These are phyloP conservation scores for Blastobotrys arbuscula DNA, from an alignment of 1,139 yeast genomes.

Conservation along the genomic window DNA sequence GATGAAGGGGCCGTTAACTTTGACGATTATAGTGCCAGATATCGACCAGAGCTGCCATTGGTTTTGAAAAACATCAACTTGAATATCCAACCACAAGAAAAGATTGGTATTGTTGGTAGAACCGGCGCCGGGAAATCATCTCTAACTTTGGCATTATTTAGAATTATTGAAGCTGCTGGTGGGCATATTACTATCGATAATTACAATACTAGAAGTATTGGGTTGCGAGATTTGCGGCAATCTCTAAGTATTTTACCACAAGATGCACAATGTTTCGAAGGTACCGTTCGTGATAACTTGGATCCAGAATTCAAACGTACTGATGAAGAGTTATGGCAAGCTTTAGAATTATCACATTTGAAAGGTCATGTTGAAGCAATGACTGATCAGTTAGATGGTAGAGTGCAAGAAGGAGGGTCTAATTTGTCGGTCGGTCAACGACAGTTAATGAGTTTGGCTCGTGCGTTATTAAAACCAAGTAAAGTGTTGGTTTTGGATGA, in stretches of 20 bases:
- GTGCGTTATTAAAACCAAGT: slow-evolving; percentile 77
- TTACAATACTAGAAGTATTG: slow-evolving; percentile 62
- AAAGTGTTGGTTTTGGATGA: slow-evolving; percentile 82
- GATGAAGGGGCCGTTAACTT: slow-evolving; percentile 64
- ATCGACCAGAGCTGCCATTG: slow-evolving; percentile 77
- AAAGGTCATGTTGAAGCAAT: slow-evolving; percentile 64
- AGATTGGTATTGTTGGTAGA: slow-evolving; percentile 93
- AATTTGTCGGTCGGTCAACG: slow-evolving; percentile 89
- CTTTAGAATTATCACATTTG: slow-evolving; percentile 78
- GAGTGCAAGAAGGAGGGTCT: slow-evolving; percentile 74
- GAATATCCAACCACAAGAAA: slow-evolving; percentile 68
- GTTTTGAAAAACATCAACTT: slow-evolving; percentile 70
- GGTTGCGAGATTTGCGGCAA: slow-evolving; percentile 78
- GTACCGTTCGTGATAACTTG: slow-evolving; percentile 78
- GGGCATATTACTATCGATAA: slow-evolving; percentile 76
- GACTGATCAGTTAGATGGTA: slow-evolving; percentile 60
- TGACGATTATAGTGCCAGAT: slow-evolving; percentile 71
- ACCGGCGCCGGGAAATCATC: slow-evolving; percentile 98
- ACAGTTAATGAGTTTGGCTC: slow-evolving; percentile 84
- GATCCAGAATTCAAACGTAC: slow-evolving; percentile 71
- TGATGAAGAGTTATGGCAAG: slow-evolving; percentile 82
- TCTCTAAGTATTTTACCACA: slow-evolving; percentile 90
- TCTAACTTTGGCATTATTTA: slow-evolving; percentile 78
- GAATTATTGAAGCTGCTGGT: slow-evolving; percentile 74
- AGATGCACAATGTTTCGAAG: slow-evolving; percentile 94